These are phyloP conservation scores for Sporobolomyces pararoseus DNA, from an alignment of 768 basidiomycete species.

Conservation along the genomic window DNA sequence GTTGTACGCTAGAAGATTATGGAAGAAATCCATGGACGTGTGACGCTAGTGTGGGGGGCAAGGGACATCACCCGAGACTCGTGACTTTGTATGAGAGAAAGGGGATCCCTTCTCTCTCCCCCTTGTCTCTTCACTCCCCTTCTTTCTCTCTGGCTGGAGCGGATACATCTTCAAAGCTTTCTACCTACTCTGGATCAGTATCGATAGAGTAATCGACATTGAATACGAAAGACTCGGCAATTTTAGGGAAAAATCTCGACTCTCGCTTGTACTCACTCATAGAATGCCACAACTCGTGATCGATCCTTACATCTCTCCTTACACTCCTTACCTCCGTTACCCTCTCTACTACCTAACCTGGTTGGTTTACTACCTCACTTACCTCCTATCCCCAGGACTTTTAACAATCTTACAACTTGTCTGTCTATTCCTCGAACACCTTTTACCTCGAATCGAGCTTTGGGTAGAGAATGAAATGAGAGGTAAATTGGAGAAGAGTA, in stretches of 20 bases:
- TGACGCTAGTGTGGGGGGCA: too few species aligned
- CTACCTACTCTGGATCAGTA: too few species aligned
- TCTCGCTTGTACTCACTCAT: not conserved
- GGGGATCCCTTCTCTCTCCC: too few species aligned
- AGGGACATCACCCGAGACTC: too few species aligned
- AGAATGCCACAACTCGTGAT: conserved; percentile 33
- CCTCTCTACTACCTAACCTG: conserved; percentile 27
- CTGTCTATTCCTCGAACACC: not conserved
- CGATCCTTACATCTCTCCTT: conserved; percentile 12
- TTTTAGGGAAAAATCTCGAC: too few species aligned
- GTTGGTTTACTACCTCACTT: conserved; percentile 1
- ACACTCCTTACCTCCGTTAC: not conserved
- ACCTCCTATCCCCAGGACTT: conserved; percentile 10
- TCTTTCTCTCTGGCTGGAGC: too few species aligned
- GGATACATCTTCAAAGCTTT: too few species aligned
- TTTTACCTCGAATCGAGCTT: not conserved
- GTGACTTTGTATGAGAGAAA: too few species aligned
- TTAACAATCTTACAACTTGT: conserved; percentile 27
- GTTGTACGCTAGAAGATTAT: too few species aligned
- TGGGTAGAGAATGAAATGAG: not conserved
- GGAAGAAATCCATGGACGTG: too few species aligned
- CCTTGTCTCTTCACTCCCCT: not conserved
- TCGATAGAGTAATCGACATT: too few species aligned
- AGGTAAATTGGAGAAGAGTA: not conserved
- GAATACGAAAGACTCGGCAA: too few species aligned